Evolutionary conservation across 2,329 filamentous ascomycete species (phyloP), one percentile per base, ranked within the genome.

Genomic region (Fusarium nematophilum): DNA sequence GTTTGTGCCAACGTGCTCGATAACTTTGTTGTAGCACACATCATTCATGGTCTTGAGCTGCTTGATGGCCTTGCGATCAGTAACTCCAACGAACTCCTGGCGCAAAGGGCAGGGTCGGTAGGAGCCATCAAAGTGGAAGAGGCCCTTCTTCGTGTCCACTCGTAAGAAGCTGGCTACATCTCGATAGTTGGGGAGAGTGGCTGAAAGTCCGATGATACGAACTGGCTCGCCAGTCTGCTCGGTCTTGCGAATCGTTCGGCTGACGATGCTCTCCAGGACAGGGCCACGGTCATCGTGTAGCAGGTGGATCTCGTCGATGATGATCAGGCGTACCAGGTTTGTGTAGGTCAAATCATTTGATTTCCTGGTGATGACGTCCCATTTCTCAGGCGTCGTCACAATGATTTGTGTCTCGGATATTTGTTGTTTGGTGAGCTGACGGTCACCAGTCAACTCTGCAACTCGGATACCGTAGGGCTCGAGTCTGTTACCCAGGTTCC

Each of bases 11-110:
- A 97, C 94, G 72, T 98, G 94, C 75, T 99, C 95, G 49, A 99
- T 86, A 23, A 97, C 93, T 76, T 99, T 99, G 63, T 89, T 96
- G 76, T 99, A 99, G 53, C 93, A 97, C 49, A 99, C 93, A 68
- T 99, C 95, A 72, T 99, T 99, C 95, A 99, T 99, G 1, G 91
- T 96, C 83, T 98, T 97, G 49, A 99, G 81, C 75, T 99, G 95
- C 78, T 98, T 99, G 78, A 99, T 99, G 6, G 95, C 91, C 75
- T 98, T 98, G 79, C 95, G 96, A 67, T 99, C 95, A 0, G 94
- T 97, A 36, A 99, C 91, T 47, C 95, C 95, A 65, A 99, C 92
- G 72, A 98, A 99, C 75, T 99, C 96, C 73, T 99, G 95, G 69
- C 92, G 93, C 67, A 99, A 78, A 2, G 95, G 95, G 73, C 95